These are phyloP conservation scores for Penicillium hesseltinei DNA, from an alignment of 2,329 filamentous ascomycete genomes.

Conservation along the genomic window DNA sequence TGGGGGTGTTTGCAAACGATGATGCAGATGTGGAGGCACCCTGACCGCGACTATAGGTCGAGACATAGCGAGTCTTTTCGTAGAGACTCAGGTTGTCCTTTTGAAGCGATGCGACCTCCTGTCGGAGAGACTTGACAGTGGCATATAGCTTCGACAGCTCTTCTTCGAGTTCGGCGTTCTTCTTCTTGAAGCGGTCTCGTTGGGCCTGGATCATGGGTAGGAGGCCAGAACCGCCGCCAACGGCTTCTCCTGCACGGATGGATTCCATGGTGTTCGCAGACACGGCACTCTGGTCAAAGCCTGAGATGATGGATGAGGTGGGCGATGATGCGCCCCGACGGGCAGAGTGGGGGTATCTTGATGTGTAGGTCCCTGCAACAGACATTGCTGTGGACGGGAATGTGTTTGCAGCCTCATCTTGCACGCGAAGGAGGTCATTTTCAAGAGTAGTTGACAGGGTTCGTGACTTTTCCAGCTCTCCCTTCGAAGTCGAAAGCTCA, in stretches of 20 bases:
- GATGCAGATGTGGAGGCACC: conserved; percentile 63
- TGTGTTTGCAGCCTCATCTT: conserved; percentile 77
- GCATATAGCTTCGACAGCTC: conserved; percentile 83
- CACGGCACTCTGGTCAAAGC: conserved; percentile 71
- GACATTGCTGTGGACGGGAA: conserved; percentile 85
- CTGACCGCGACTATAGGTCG: conserved; percentile 77
- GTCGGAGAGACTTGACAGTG: conserved; percentile 78
- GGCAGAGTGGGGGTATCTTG: conserved; percentile 71
- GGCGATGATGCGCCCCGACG: conserved; percentile 74
- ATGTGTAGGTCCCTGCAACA: conserved; percentile 86
- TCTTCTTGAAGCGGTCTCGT: conserved; percentile 96
- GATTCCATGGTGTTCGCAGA: conserved; percentile 55
- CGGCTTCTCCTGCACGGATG: conserved; percentile 63
- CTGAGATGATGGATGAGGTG: conserved; percentile 96
- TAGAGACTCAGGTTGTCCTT: conserved; percentile 96
- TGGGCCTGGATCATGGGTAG: conserved; percentile 98
- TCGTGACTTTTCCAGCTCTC: conserved; percentile 80
- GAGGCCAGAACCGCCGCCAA: conserved; percentile 79
- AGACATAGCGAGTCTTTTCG: conserved; percentile 96
- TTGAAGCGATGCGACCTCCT: conserved; percentile 87
- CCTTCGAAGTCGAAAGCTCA: conserved; percentile 77
- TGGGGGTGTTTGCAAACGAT: conserved; percentile 63
- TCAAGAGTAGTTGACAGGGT: conserved; percentile 86
- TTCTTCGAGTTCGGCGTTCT: conserved; percentile 84
- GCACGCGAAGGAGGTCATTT: conserved; percentile 82